phyloP scores from a whole-genome alignment of 768 basidiomycete species.

The Cystobasidium tubakii region DNA sequence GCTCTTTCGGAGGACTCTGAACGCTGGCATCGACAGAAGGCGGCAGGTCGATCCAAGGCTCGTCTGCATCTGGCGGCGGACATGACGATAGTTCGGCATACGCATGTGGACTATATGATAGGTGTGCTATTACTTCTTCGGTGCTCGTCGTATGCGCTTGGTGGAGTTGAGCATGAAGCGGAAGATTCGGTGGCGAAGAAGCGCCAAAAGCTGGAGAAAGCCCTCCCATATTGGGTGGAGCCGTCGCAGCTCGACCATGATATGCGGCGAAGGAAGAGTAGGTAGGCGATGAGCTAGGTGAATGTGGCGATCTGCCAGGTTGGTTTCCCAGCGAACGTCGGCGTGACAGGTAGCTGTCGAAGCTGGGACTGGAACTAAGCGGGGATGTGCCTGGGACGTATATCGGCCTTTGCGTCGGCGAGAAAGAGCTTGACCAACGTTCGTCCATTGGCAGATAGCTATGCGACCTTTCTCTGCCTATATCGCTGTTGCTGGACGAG shows the following conservation, averaged over 20 bases:
- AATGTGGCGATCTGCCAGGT: not conserved
- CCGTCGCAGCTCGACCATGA: not conserved
- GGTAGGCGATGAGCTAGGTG: not conserved
- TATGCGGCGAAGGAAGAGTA: not conserved
- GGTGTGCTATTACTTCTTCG: not conserved
- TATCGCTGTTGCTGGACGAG: not conserved
- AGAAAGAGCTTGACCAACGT: not conserved
- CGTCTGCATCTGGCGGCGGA: conserved; percentile 20
- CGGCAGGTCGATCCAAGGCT: conserved; percentile 26
- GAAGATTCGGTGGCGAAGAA: conserved; percentile 3
- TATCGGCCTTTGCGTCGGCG: not conserved
- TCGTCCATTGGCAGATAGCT: not conserved
- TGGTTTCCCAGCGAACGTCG: not conserved
- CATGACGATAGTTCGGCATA: not conserved
- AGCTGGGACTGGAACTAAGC: not conserved
- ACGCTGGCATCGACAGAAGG: not conserved
- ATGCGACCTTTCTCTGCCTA: not conserved
- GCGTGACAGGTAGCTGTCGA: not conserved
- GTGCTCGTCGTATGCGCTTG: not conserved
- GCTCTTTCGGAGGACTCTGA: not conserved
- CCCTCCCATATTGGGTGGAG: not conserved
- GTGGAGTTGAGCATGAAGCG: not conserved
- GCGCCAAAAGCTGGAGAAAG: conserved; percentile 3
- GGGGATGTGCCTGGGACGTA: not conserved
- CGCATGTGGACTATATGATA: not conserved